Evolutionary conservation across 306 rosid species (phyloP), one percentile per base, ranked within the genome.

Genomic region (Fagus sylvatica): DNA sequence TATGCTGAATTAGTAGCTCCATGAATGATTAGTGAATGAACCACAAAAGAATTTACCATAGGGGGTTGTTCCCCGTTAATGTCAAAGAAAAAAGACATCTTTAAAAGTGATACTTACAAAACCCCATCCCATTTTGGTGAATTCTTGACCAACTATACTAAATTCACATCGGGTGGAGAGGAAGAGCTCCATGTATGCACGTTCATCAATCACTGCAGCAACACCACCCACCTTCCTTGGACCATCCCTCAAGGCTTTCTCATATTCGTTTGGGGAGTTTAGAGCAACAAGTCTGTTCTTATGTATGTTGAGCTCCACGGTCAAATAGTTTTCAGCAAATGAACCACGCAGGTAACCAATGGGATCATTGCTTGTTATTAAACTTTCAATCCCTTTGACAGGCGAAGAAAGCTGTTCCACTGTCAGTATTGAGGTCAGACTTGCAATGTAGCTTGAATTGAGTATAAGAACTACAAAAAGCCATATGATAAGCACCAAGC

Each of bases 61-160:
- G 9, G 49, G 49, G 49, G 49, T 7, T 43, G 49, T 43, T 43
- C 49, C 49, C 9, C 9, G 3, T 43, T 43, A 43, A 10, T 43
- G 60, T 7, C 16, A 19, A 3, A 39, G 55, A 84, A 36, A 53
- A 69, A 53, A 3, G 17, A 69, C 53, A 65, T 4, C 55, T 5
- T 12, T 34, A 10, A 1, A 71, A 72, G 46, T 74, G 75, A 75
- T 59, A 87, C 99, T 91, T 82, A 96, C 99, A 87, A 91, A 95
- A 83, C 99, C 99, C 98, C 97, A 96, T 4, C 97, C 97, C 7
- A 89, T 88, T 89, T 90, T 87, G 76, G 99, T 93, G 90, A 96
- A 96, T 75, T 93, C 97, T 81, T 85, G 97, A 76, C 99, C 99
- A 3, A 91, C 86, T 61, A 96, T 73, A 71, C 91, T 81, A 60